Evolutionary conservation across 2,329 filamentous ascomycete genomes (phyloP), one percentile per base, ranked within the genome.

Genomic region (Hymenoscyphus infarciens): DNA sequence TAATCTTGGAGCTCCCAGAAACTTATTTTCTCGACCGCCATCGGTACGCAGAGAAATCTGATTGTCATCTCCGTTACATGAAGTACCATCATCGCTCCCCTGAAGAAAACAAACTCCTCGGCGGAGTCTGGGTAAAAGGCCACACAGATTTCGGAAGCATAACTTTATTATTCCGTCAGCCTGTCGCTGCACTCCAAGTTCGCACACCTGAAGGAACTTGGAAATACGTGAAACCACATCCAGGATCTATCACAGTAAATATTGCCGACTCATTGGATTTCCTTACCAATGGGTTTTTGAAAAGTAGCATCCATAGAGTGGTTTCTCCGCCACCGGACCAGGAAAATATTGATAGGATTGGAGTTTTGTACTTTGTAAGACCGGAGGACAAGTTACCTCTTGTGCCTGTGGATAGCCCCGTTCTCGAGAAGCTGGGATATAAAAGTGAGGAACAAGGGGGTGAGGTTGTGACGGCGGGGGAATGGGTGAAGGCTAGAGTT

Each of bases 31-130:
- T 83, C 65, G 76, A 79, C 19, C 75, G 82, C 7, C 86, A 88
- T 71, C 77, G 76, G n/a, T 88, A 87, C 71, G 79, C 85, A 1
- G 76, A 79, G 16, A 78, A 82, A 33, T 80, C 82, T 19, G 83
- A 87, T 64, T 82, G 84, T 29, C 84, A 87, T 62, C 77, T 87
- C 16, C 79, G 86, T 2, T 87, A 86, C 71, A 87, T 87, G 83
- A 77, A 81, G 57, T 86, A 86, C 64, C 77, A 78, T 7, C 78
- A 79, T 0, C 81, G 83, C 45, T 78, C 75, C 0, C 70, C 76
- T 0, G 78, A 81, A 16, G 79, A 82, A 25, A 80, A 80, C 62
- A 77, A 76, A 35, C 75, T 74, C 45, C 75, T 77, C 1, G 78
- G 78, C 0, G 72, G 75, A 25, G 74, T 83, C 0, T 81, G 81